Percentiles rank a stretch among this genome's conserved stretches.
phyloP scores from a whole-genome alignment of 495 filamentous ascomycete genomes.

The Xylaria venustula region DNA sequence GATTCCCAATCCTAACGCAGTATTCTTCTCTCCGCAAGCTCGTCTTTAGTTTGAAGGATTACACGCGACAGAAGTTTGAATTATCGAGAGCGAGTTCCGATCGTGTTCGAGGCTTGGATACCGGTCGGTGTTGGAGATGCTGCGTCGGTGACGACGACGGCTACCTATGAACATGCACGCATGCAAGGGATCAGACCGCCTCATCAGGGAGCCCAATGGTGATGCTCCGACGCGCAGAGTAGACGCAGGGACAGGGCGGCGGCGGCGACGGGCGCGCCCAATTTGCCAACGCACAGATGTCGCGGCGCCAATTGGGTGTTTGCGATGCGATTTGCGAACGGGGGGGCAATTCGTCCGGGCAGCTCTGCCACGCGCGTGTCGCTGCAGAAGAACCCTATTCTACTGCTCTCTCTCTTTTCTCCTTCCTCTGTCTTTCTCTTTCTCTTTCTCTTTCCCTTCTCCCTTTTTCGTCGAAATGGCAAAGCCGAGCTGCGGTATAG shows the following conservation, averaged over 20 bases:
- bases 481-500: too few species aligned
- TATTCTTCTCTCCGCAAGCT: background rate
- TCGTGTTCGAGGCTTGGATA: background rate
- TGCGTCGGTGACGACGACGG: background rate
- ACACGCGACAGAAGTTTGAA: background rate
- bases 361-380: too few species aligned
- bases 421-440: too few species aligned
- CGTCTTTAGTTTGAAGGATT: background rate
- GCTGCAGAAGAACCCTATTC: too few species aligned
- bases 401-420: too few species aligned
- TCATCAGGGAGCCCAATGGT: background rate
- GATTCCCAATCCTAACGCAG: too few species aligned
- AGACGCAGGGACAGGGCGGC: background rate
- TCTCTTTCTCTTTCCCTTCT: too few species aligned
- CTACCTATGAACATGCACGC: too few species aligned
- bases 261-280: background rate
- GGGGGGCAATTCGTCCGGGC: background rate
- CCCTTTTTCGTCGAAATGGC: too few species aligned
- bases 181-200: background rate
- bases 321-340: too few species aligned
- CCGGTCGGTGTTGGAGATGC: background rate
- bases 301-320: background rate
- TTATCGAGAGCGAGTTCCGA: background rate
- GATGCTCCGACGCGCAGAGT: too few species aligned
- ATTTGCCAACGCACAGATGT: constrained; percentile 5